Evolutionary conservation across 495 filamentous ascomycete species (phyloP).

Genomic region (Parathielavia appendiculata): DNA sequence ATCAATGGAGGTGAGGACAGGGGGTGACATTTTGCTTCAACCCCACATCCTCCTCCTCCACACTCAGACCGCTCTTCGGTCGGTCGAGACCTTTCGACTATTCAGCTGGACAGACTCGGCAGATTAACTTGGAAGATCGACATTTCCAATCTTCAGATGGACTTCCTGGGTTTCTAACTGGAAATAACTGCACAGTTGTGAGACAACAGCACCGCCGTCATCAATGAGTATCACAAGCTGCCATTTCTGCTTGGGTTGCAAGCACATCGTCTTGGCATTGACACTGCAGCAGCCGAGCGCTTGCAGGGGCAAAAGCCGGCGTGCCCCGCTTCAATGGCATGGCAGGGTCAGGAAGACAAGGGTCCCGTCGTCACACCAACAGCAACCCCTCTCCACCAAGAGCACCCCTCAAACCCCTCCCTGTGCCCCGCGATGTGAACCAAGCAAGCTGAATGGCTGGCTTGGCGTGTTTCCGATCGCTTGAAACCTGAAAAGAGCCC

Average conservation of each 20-base stretch:
- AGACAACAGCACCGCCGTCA: background rate
- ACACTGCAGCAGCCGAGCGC: background rate
- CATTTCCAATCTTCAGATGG: too few species aligned
- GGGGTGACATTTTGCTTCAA: background rate
- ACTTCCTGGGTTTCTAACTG: too few species aligned
- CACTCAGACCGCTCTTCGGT: background rate
- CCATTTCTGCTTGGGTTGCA: background rate
- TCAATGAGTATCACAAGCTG: background rate
- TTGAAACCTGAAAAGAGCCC: slow-evolving; percentile 14
- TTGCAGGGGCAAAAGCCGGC: background rate
- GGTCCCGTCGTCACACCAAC: background rate
- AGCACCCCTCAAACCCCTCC: slow-evolving; percentile 4
- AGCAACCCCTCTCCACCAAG: slow-evolving; percentile 22
- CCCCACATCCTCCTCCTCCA: background rate
- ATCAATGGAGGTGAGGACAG: too few species aligned
- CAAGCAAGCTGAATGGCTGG: slow-evolving; percentile 25
- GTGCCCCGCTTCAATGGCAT: slow-evolving; percentile 9
- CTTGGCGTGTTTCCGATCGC: slow-evolving; percentile 20
- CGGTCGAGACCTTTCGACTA: background rate
- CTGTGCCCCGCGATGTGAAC: slow-evolving; percentile 21
- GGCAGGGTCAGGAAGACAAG: background rate
- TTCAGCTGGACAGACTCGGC: too few species aligned
- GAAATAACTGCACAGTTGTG: background rate
- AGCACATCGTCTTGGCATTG: background rate
- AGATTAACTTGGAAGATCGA: too few species aligned